Conservation (phyloP, 257 asterid genomes). For the Gentiana macrophylla region DNA sequence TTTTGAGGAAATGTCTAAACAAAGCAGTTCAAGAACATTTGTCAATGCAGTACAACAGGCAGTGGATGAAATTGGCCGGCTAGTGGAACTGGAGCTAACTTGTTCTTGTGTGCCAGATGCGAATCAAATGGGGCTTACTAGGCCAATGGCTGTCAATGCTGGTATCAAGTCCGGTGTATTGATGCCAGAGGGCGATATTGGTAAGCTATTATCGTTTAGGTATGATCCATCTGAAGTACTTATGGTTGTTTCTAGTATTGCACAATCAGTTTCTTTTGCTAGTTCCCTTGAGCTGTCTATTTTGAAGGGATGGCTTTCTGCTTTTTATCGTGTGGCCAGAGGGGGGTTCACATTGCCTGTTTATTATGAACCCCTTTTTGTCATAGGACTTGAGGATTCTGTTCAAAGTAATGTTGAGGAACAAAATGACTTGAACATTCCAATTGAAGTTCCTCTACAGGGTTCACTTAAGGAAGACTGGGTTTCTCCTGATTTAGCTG, state of each 20-base stretch:
- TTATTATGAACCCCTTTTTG: constrained; percentile 25
- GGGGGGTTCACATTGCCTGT: constrained; percentile 24
- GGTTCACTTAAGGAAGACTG: constrained; percentile 38
- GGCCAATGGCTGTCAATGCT: constrained; percentile 35
- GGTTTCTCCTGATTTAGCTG: constrained; percentile 10
- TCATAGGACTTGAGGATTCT: constrained; percentile 65
- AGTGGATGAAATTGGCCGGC: constrained; percentile 26
- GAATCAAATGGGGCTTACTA: constrained; percentile 22
- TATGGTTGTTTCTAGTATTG: constrained; percentile 18
- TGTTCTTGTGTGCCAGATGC: constrained; percentile 40
- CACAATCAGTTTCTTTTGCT: constrained; percentile 14
- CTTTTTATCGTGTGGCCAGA: constrained; percentile 32
- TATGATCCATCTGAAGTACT: constrained; percentile 34
- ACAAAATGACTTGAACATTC: constrained; percentile 17
- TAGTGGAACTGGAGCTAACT: constrained; percentile 16
- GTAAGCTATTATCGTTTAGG: constrained; percentile 25
- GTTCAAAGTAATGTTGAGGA: constrained; percentile 3
- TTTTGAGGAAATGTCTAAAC: constrained; percentile 28
- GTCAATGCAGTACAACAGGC: constrained; percentile 33
- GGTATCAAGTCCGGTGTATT: constrained; percentile 43
- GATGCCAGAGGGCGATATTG: constrained; percentile 40
- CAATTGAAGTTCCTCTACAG: constrained; percentile 26
- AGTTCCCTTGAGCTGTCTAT: constrained; percentile 35
- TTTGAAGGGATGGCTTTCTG: constrained; percentile 51
- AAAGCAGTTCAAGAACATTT: constrained; percentile 30